Percentiles rank a stretch among this genome's conserved stretches.
phyloP scores from a whole-genome alignment of 768 basidiomycete species.

The Podaxis mareebaensis region DNA sequence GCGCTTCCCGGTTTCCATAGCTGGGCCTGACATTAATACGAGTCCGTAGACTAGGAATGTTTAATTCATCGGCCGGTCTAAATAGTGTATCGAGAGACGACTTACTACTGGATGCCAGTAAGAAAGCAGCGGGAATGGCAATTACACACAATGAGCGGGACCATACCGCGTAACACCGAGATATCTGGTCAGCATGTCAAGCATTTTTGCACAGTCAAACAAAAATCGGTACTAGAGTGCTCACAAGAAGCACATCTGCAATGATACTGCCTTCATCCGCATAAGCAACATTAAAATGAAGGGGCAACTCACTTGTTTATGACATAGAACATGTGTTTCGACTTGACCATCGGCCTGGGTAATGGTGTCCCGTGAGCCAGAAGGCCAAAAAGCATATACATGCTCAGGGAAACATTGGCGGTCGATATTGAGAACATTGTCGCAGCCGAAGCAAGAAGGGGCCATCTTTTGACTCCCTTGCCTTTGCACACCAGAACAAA shows the following conservation, averaged over 20 bases:
- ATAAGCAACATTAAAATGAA: neutral
- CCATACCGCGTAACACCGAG: slow-evolving; percentile 42
- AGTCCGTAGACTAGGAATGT: neutral
- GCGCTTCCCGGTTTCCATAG: slow-evolving; percentile 8
- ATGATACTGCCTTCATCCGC: slow-evolving; percentile 11
- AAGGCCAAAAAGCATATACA: slow-evolving; percentile 28
- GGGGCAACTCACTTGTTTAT: slow-evolving; percentile 35
- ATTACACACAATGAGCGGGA: slow-evolving; percentile 28
- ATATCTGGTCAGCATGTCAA: slow-evolving; percentile 19
- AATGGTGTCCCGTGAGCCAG: slow-evolving; percentile 20
- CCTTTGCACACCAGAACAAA: slow-evolving; percentile 30
- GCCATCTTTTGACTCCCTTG: slow-evolving; percentile 24
- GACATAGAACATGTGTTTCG: slow-evolving; percentile 36
- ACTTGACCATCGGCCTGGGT: slow-evolving; percentile 22
- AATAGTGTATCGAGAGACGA: neutral
- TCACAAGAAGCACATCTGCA: slow-evolving; percentile 18
- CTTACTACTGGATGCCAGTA: slow-evolving; percentile 35
- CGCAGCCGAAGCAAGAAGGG: slow-evolving; percentile 30
- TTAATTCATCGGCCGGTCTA: neutral
- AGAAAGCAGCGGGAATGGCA: slow-evolving; percentile 27
- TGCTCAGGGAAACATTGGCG: slow-evolving; percentile 33
- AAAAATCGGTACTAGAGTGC: neutral
- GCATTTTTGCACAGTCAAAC: neutral
- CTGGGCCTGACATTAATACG: slow-evolving; percentile 23
- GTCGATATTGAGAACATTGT: slow-evolving; percentile 38